Conservation (phyloP, 768 basidiomycete genomes). For the Aureoboletus auriporus region DNA sequence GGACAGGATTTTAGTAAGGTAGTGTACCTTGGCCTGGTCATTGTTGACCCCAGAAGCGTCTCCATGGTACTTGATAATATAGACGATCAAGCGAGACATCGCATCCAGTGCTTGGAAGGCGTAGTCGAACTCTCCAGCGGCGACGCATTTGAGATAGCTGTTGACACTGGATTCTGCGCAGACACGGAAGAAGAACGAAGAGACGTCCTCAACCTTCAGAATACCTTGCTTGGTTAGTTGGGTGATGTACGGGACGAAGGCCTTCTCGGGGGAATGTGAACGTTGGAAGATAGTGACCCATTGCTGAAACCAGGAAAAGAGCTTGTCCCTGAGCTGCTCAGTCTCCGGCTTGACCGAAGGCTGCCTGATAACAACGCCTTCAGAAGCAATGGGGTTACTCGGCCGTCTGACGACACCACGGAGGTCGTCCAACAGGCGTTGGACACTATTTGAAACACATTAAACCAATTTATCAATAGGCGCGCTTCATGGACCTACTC, state of each 20-base stretch:
- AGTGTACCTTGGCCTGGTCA: conserved; percentile 93
- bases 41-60: conserved; percentile 91
- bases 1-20: conserved; percentile 93
- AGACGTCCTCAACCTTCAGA: conserved; percentile 91
- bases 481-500: conserved; percentile 52
- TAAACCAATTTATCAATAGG: neutral
- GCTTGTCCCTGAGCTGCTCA: conserved; percentile 69
- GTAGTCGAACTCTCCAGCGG: conserved; percentile 66
- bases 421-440: conserved; percentile 76
- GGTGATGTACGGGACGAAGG: conserved; percentile 95
- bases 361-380: conserved; percentile 36
- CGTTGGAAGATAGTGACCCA: conserved; percentile 96
- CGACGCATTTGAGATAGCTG: conserved; percentile 74
- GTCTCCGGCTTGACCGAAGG: conserved; percentile 63
- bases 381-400: conserved; percentile 36
- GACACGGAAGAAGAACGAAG: conserved; percentile 97
- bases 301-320: conserved; percentile 83
- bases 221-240: conserved; percentile 96
- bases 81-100: conserved; percentile 89
- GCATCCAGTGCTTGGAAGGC: conserved; percentile 95
- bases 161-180: conserved; percentile 93
- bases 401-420: conserved; percentile 56
- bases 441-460: conserved; percentile 44
- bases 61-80: conserved; percentile 99
- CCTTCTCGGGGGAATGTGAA: conserved; percentile 87